Conservation (phyloP, 2,329 filamentous ascomycete genomes). For the Phialophora expanda region DNA sequence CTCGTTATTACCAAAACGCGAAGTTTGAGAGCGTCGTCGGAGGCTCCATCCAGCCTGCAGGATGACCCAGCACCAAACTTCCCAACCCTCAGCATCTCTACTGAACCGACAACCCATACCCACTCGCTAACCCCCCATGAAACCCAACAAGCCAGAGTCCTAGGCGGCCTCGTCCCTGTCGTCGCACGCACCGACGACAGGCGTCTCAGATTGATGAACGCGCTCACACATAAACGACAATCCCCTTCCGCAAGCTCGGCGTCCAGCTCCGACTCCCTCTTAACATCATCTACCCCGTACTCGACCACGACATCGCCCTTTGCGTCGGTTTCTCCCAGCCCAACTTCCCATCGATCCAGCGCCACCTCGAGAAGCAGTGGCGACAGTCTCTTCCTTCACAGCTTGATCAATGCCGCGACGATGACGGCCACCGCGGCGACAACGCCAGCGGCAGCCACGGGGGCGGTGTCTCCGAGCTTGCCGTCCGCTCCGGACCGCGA, state of each 20-base stretch:
- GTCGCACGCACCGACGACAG: not conserved
- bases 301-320: not conserved
- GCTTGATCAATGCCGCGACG: conserved; percentile 10
- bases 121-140: not conserved
- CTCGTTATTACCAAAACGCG: not conserved
- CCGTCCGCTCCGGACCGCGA: not conserved
- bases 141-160: conserved; percentile 3
- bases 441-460: not conserved
- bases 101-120: not conserved
- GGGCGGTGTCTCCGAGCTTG: not conserved
- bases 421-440: not conserved
- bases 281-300: not conserved
- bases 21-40: not conserved
- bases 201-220: not conserved
- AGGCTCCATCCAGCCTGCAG: not conserved
- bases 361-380: not conserved
- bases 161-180: conserved; percentile 9
- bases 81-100: not conserved
- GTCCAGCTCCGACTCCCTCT: conserved; percentile 8
- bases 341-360: conserved; percentile 4
- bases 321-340: not conserved
- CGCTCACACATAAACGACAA: not conserved
- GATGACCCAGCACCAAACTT: not conserved
- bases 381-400: conserved; percentile 15
- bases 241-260: conserved; percentile 1